Percentiles rank a stretch among this genome's conserved stretches.
These are phyloP conservation scores for Xylaria intraflava DNA, from an alignment of 495 filamentous ascomycete genomes.

Conservation along the genomic window DNA sequence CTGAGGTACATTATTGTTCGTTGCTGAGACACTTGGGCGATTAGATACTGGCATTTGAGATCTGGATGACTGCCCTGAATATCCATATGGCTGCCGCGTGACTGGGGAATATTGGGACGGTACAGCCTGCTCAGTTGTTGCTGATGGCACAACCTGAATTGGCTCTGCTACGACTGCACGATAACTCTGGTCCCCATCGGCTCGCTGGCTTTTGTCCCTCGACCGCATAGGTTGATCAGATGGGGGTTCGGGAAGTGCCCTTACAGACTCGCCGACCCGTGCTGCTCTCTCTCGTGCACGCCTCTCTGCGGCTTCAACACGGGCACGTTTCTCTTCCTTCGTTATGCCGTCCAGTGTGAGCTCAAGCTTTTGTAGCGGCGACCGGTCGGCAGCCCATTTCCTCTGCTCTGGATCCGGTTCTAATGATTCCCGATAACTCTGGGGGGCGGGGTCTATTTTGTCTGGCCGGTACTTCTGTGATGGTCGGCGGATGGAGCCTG, in stretches of 20 bases:
- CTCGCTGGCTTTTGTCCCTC: constrained; percentile 10
- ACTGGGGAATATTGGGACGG: constrained; percentile 33
- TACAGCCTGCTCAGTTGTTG: constrained; percentile 20
- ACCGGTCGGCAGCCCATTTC: constrained; percentile 68
- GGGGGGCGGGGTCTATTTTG: constrained; percentile 16
- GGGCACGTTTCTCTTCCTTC: constrained; percentile 82
- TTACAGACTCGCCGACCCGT: constrained; percentile 23
- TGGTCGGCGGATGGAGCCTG: constrained; percentile 16
- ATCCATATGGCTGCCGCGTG: constrained; percentile 24
- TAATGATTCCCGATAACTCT: constrained; percentile 19
- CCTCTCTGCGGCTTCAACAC: constrained; percentile 71
- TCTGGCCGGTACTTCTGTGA: constrained; percentile 13
- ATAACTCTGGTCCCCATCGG: constrained; percentile 3
- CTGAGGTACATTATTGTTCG: constrained; percentile 32
- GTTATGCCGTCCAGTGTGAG: constrained; percentile 79
- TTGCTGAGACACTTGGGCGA: constrained; percentile 14
- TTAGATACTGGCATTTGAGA: constrained; percentile 25
- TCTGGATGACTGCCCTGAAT: constrained; percentile 20
- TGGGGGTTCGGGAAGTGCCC: constrained; percentile 9
- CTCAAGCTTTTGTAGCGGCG: constrained; percentile 88
- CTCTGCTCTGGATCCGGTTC: constrained; percentile 27
- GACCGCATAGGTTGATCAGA: constrained; percentile 17
- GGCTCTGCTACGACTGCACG: constrained; percentile 12
- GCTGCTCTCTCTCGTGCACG: constrained; percentile 48
- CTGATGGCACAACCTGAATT: constrained; percentile 14